Conservation (phyloP, 2,329 filamentous ascomycete genomes). For the Cyanodermella asteris region DNA sequence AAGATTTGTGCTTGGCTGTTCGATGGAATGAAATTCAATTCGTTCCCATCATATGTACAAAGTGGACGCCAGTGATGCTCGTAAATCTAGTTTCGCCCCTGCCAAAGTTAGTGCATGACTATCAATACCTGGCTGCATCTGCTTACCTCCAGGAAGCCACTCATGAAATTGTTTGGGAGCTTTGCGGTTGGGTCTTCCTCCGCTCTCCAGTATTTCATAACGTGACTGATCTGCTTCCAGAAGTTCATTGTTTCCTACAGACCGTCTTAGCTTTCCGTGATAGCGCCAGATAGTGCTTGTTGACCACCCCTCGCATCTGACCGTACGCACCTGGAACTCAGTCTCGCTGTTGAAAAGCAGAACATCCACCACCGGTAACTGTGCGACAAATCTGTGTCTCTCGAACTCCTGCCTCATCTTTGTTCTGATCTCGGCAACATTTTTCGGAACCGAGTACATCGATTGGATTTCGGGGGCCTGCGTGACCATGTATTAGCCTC, state of each 20-base stretch:
- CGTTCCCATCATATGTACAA: too few relatives aligned
- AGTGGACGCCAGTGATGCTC: too few relatives aligned
- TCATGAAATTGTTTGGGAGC: slow-evolving; percentile 77
- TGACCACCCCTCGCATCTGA: background rate
- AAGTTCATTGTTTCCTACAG: slow-evolving; percentile 89
- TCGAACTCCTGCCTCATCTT: slow-evolving; percentile 96
- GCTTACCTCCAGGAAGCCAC: slow-evolving; percentile 74
- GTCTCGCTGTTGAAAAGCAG: slow-evolving; percentile 75
- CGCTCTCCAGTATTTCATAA: slow-evolving; percentile 89
- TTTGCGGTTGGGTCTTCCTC: slow-evolving; percentile 58
- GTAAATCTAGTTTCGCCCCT: slow-evolving; percentile 9
- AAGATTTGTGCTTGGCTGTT: too few relatives aligned
- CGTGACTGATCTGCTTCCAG: slow-evolving; percentile 91
- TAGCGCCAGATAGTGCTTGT: background rate
- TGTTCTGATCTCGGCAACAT: slow-evolving; percentile 68
- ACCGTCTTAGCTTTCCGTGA: slow-evolving; percentile 1
- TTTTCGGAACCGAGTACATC: slow-evolving; percentile 87
- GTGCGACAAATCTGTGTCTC: slow-evolving; percentile 77
- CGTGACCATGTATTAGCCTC: slow-evolving; percentile 12
- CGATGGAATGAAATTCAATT: too few relatives aligned
- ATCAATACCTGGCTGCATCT: too few relatives aligned
- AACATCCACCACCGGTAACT: slow-evolving; percentile 72
- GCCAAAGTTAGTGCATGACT: slow-evolving; percentile 2
- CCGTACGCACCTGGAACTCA: slow-evolving; percentile 60
- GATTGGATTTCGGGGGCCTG: slow-evolving; percentile 94